A percentile compares a stretch with the other conserved stretches of the same genome.
Conservation (phyloP, 2,329 filamentous ascomycete genomes). For the Botrytis sinoallii region DNA sequence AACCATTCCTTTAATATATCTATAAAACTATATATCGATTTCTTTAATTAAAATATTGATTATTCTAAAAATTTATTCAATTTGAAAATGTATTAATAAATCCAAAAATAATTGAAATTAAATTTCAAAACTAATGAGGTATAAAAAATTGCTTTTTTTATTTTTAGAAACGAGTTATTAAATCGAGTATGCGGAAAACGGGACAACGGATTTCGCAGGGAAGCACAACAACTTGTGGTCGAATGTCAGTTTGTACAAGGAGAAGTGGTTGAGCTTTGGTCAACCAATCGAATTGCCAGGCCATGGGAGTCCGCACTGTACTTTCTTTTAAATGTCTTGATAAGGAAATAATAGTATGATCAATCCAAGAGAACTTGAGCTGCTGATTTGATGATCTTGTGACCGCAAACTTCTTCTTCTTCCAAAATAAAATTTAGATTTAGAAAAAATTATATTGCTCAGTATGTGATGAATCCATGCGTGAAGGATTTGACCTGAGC, state of each 20-base stretch:
- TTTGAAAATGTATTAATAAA: too few species aligned
- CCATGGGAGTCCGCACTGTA: neutral
- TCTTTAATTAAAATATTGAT: too few species aligned
- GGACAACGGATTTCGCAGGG: rapidly evolving
- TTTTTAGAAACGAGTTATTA: too few species aligned
- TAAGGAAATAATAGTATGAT: neutral
- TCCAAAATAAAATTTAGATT: neutral
- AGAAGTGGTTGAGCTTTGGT: neutral
- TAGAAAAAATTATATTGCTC: neutral
- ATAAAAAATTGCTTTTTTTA: too few species aligned
- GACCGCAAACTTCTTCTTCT: neutral
- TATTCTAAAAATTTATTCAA: too few species aligned
- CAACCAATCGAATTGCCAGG: neutral
- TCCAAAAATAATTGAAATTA: too few species aligned
- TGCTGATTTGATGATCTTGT: neutral
- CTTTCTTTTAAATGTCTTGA: too few species aligned
- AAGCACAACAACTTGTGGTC: neutral
- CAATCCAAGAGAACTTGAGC: neutral
- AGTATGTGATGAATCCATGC: neutral
- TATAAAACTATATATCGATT: too few species aligned
- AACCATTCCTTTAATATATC: too few species aligned
- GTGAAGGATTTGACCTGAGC: neutral
- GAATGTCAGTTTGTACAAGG: neutral
- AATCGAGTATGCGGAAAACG: too few species aligned
- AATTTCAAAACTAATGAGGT: too few species aligned